Evolutionary conservation across 352 stramenopile species (phyloP), one percentile per base, ranked within the genome.

Genomic region (Chrysophaeum taylorii): DNA sequence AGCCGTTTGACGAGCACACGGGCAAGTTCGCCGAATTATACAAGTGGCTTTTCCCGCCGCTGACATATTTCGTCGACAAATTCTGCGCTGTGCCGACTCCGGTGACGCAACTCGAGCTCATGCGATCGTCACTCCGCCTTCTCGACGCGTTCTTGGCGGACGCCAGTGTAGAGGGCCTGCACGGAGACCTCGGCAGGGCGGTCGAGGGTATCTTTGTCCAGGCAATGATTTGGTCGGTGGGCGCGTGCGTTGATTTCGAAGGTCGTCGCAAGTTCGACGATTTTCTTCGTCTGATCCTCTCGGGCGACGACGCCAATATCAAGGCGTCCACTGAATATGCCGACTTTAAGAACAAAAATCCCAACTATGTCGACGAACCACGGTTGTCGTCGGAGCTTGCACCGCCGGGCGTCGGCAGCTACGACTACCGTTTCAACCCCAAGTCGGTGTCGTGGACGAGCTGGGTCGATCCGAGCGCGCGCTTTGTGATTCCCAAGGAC

Each of bases 51-150:
- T 88, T 95, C 60, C 88, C 89, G 0, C 85, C 90, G 0, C 81
- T 92, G 71, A 80, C 94, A 18, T 95, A 92, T 70, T 96, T 96
- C 69, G 87, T 97, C 14, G 87, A 92, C 37, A 96, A 94, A 81
- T 79, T 78, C 0, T 91, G 61, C 63, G 60, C 57, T 38, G 42
- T 69, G 42, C 76, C 72, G 39, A 77, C 74, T 38, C 68, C 57
- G 18, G 66, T 80, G 21, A 72, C 87, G 14, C 88, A 90, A 52
- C 73, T 94, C 23, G 90, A 96, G 77, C 87, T 96, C 25, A 84
- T 87, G 5, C 90, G 89, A 0, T 91, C 85, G 1, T 69, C 95
- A 9, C 67, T 92, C 36, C 72, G 87, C 5, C 78, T 94, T 0
- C 82, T 94, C 31, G 87, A 89, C 70, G 94, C 81, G 69, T 81